A percentile compares a stretch with the other conserved stretches of the same genome.
Evolutionary conservation across 495 filamentous ascomycete genomes (phyloP).

Genomic region (Physcia stellaris): DNA sequence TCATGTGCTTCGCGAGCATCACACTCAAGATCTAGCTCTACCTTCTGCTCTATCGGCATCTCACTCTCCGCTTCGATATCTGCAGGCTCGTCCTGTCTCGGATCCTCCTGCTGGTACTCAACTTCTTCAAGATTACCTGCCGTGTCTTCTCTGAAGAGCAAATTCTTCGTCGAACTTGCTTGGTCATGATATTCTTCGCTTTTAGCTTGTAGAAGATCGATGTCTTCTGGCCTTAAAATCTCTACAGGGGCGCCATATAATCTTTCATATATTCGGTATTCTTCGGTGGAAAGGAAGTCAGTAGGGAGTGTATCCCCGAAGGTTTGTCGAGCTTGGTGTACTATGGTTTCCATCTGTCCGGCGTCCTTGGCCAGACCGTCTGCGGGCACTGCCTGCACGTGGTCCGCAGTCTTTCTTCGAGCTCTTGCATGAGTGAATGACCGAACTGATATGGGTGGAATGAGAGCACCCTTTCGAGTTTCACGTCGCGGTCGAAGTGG

Average conservation of each 20-base stretch:
- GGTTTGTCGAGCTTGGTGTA: constrained; percentile 52
- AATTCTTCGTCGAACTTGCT: constrained; percentile 23
- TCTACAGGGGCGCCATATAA: constrained; percentile 60
- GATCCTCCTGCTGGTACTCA: constrained; percentile 24
- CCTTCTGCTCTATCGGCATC: constrained; percentile 1
- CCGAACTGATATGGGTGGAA: too few relatives aligned
- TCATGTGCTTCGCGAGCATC: constrained; percentile 24
- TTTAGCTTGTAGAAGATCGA: constrained; percentile 30
- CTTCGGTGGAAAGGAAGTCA: constrained; percentile 52
- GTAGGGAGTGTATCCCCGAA: constrained; percentile 70
- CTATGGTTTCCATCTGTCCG: constrained; percentile 40
- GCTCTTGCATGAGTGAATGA: too few relatives aligned
- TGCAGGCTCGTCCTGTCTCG: background rate
- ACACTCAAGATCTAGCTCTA: constrained; percentile 15
- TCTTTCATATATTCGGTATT: constrained; percentile 63
- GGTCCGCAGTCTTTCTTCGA: too few relatives aligned
- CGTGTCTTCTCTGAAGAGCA: constrained; percentile 41
- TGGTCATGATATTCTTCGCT: constrained; percentile 21
- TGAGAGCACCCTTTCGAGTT: too few relatives aligned
- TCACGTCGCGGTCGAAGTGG: too few relatives aligned
- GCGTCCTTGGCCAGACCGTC: background rate
- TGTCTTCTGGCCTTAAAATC: constrained; percentile 42
- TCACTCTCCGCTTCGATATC: background rate
- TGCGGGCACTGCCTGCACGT: too few relatives aligned
- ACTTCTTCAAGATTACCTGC: constrained; percentile 50